Evolutionary conservation across 2,329 filamentous ascomycete species (phyloP), one percentile per base, ranked within the genome.

Genomic region (Coccinonectria pachysandricola): DNA sequence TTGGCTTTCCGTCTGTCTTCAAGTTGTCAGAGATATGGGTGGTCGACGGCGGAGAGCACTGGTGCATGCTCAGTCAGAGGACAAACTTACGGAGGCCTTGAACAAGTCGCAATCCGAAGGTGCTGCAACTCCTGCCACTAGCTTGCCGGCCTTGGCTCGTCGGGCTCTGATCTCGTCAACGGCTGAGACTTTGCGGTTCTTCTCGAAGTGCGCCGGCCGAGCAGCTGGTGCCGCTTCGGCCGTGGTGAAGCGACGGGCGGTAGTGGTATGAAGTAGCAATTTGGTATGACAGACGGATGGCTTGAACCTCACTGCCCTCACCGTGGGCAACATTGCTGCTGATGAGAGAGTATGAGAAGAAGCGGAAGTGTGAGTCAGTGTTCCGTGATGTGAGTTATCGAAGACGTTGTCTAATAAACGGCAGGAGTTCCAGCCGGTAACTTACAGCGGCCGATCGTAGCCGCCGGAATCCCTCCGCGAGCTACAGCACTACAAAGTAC

Each of bases 21-120:
- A 10, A 23, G n/a, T 8, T 10, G 19, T 14, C 8, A 30, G 19
- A 10, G 28, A 12, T n/a, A n/a, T n/a, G n/a, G n/a, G n/a, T n/a
- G n/a, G n/a, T n/a, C n/a, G n/a, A n/a, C n/a, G n/a, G n/a, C n/a
- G n/a, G n/a, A n/a, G n/a, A n/a, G n/a, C n/a, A n/a, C n/a, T n/a
- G n/a, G n/a, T n/a, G n/a, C n/a, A n/a, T n/a, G n/a, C n/a, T n/a
- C n/a, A n/a, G n/a, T n/a, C n/a, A n/a, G n/a, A n/a, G n/a, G n/a
- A n/a, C 8, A 22, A 24, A 44, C 70, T 44, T 54, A 82, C 76
- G 28, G 73, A 66, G 27, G 75, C 75, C 57, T 91, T 91, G 58
- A 92, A 95, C 63, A 81, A 75, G 44, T 87, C 79, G 53, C 82
- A 83, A 53, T 79, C 77, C 3, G 80, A 78, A 26, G 71, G 68